Conservation (phyloP, 306 rosid species). For the Castanea sativa region DNA sequence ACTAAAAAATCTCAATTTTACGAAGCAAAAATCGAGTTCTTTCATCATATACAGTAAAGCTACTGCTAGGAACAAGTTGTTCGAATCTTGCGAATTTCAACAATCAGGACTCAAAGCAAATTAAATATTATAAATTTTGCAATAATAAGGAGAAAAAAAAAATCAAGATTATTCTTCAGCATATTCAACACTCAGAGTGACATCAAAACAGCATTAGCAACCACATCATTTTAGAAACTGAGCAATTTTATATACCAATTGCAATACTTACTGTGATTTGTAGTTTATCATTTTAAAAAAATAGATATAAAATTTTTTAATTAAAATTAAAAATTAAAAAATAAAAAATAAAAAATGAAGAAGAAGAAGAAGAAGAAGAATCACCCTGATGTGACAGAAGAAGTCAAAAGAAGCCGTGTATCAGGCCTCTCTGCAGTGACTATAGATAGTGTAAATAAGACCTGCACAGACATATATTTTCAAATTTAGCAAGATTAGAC, state of each 20-base stretch:
- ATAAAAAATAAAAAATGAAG: no score
- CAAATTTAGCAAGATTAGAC: slow-evolving; percentile 17
- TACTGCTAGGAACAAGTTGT: not conserved
- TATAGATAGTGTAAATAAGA: slow-evolving; percentile 33
- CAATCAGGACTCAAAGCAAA: no score
- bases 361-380: slow-evolving; percentile 15
- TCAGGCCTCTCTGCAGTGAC: slow-evolving; percentile 43
- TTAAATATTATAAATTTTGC: no score
- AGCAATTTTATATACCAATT: no score
- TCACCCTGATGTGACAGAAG: slow-evolving; percentile 40
- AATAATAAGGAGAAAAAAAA: not conserved
- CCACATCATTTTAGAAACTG: not conserved
- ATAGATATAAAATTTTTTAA: no score
- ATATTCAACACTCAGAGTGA: not conserved
- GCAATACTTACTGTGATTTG: no score
- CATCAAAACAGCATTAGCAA: not conserved
- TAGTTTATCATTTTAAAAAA: no score
- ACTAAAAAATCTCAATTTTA: not conserved
- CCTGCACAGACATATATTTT: slow-evolving; percentile 42
- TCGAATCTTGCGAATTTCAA: not conserved
- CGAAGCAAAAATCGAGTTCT: not conserved
- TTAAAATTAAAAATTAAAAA: no score
- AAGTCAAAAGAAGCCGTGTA: slow-evolving; percentile 44
- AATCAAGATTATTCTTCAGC: not conserved
- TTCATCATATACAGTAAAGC: not conserved